These are phyloP conservation scores for Pyracantha coccinea DNA, from an alignment of 331 rosid species.

Conservation along the genomic window DNA sequence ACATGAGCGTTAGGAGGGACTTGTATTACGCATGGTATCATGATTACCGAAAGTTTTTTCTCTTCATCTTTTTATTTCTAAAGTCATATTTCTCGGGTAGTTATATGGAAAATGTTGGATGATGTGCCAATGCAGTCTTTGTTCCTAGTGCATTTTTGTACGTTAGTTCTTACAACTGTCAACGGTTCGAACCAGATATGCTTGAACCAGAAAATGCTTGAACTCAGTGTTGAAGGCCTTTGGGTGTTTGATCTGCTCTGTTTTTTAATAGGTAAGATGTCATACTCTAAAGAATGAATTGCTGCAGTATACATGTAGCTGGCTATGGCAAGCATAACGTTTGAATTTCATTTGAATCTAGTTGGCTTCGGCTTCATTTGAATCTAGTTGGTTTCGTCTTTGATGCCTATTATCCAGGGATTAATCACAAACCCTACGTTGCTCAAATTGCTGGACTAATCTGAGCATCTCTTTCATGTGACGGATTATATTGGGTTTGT, in stretches of 20 bases:
- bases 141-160: slow-evolving; percentile 17
- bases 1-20: background rate
- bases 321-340: too few relatives aligned
- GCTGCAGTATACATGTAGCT: too few relatives aligned
- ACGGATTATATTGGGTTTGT: too few relatives aligned
- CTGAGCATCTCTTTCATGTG: too few relatives aligned
- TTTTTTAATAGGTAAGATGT: slow-evolving; percentile 55
- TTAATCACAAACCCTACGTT: too few relatives aligned
- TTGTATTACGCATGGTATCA: background rate
- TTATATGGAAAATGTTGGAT: background rate
- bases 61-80: background rate
- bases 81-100: background rate
- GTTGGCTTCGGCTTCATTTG: too few relatives aligned
- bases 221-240: slow-evolving; percentile 55
- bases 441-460: too few relatives aligned
- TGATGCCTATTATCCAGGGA: too few relatives aligned
- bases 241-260: slow-evolving; percentile 63
- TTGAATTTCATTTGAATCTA: too few relatives aligned
- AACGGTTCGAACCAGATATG: slow-evolving; percentile 93
- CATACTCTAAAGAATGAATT: too few relatives aligned
- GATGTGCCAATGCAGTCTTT: background rate
- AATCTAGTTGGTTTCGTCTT: too few relatives aligned
- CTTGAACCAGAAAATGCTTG: slow-evolving; percentile 92
- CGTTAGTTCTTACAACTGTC: slow-evolving; percentile 90
- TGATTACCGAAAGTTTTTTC: background rate